A percentile compares a stretch with the other conserved stretches of the same genome.
phyloP scores from a whole-genome alignment of 768 basidiomycete genomes.

The Termitomyces bulborhizus region DNA sequence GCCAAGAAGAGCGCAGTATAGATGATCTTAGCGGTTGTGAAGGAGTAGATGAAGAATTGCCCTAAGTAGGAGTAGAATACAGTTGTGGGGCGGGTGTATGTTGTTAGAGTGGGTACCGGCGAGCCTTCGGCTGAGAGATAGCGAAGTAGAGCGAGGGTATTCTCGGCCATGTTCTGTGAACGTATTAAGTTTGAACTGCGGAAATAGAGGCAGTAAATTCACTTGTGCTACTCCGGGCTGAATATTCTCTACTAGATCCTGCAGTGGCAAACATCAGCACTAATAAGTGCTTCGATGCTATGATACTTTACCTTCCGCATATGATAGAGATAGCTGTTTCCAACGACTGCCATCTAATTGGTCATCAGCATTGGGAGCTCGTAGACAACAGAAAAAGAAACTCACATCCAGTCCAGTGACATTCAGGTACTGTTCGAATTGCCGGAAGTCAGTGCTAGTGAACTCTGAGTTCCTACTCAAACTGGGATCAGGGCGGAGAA shows the following conservation, averaged over 20 bases:
- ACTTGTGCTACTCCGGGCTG: conserved; percentile 73
- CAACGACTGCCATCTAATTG: conserved; percentile 81
- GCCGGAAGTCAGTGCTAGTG: conserved; percentile 86
- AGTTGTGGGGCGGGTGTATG: conserved; percentile 49
- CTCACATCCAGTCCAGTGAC: conserved; percentile 84
- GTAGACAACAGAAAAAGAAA: conserved; percentile 17
- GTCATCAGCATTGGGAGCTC: conserved; percentile 5
- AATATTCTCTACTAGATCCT: conserved; percentile 83
- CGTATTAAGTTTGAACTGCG: conserved; percentile 8
- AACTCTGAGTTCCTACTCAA: conserved; percentile 6
- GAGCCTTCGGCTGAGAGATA: conserved; percentile 67
- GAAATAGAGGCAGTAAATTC: conserved; percentile 1
- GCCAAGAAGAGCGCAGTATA: conserved; percentile 49
- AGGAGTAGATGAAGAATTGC: conserved; percentile 68
- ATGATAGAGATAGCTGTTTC: conserved; percentile 92
- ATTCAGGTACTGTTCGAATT: conserved; percentile 86
- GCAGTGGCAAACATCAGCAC: not conserved
- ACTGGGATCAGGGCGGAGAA: conserved; percentile 5
- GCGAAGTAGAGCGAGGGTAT: conserved; percentile 70
- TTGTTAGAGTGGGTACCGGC: conserved; percentile 59
- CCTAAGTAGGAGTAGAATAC: conserved; percentile 78
- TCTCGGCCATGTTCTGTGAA: conserved; percentile 82
- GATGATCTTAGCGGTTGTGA: conserved; percentile 58
- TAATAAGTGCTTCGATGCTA: not conserved
- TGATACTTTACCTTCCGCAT: conserved; percentile 69